Base-by-base conservation (phyloP, 2,329 filamentous ascomycete genomes). In the Hortaea sp. region DNA sequence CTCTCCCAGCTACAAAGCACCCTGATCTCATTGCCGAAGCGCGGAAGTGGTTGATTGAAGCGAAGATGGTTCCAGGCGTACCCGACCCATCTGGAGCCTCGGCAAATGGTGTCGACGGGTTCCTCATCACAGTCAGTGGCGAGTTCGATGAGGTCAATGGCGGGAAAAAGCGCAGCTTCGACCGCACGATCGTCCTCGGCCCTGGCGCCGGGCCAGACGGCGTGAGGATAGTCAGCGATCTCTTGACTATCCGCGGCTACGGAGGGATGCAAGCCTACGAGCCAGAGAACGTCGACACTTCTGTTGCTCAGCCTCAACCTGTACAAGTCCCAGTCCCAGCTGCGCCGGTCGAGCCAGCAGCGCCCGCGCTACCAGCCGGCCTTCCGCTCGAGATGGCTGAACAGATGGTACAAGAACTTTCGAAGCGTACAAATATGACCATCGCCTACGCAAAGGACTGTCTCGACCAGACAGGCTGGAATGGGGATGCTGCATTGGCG, bases 11-110 rank as follows among this genome's bases (percentile, higher is more conserved):
- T 37, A 90, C 87, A 6, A 77, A 76, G 39, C 88, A 95, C 61
- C 83, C 87, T 1, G 76, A 84, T 57, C 76, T 94, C 51, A 70
- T 74, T 42, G 68, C 75, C 1, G 78, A 86, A 41, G 67, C 81
- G 9, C 73, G 78, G 58, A 85, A 88, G 57, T 94, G 88, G 74
- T 78, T 88, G 44, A 80, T 94, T 60, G 88, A 94, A 65, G 89
- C 86, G 54, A 82, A 88, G 57, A 76, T 83, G 11, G 71, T 89
- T 31, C 77, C 82, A 1, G 81, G 82, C 31, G 73, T 94, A 27
- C 75, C 77, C 2, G 87, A 94, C 56, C 81, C 81, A 2, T 76
- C 74, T 9, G 79, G 81, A 1, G 67, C 82, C 52, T 82, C 74
- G 50, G 62, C 69, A 1, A 69, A 70, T 13, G 86, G 85, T 4